Evolutionary conservation across 768 basidiomycete genomes (phyloP).

Genomic region (Trichaptum fuscoviolaceum): DNA sequence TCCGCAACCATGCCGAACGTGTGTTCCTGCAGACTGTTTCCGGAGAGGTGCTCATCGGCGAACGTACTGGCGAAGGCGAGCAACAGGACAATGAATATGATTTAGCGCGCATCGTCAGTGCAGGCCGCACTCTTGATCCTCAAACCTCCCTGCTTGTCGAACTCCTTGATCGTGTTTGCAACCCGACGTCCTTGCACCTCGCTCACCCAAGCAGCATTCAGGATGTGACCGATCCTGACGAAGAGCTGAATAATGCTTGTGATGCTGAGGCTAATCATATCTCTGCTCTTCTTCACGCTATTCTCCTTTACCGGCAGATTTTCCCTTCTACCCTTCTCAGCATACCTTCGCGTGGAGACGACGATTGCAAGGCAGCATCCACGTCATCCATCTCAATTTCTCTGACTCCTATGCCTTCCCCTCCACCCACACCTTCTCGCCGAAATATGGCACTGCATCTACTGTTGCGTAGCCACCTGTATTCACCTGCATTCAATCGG

Average conservation of each 20-base stretch:
- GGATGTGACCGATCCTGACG: conserved; percentile 19
- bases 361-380: not conserved
- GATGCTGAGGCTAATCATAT: conserved; percentile 37
- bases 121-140: conserved; percentile 62
- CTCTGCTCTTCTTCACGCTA: conserved; percentile 48
- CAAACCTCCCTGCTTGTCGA: conserved; percentile 46
- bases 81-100: conserved; percentile 32
- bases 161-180: conserved; percentile 47
- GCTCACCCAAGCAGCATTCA: conserved; percentile 7
- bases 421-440: conserved; percentile 49
- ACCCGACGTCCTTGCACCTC: conserved; percentile 23
- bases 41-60: conserved; percentile 15
- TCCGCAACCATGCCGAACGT: conserved; percentile 45
- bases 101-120: conserved; percentile 46
- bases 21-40: conserved; percentile 49
- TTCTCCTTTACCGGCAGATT: conserved; percentile 55
- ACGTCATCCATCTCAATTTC: conserved; percentile 6
- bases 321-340: conserved; percentile 36
- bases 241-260: conserved; percentile 18
- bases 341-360: conserved; percentile 9
- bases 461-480: conserved; percentile 50
- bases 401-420: conserved; percentile 37
- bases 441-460: conserved; percentile 36
- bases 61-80: conserved; percentile 14
- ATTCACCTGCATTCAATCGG: conserved; percentile 42